phyloP scores from a whole-genome alignment of 768 basidiomycete genomes.

The Suillus clintonianus region DNA sequence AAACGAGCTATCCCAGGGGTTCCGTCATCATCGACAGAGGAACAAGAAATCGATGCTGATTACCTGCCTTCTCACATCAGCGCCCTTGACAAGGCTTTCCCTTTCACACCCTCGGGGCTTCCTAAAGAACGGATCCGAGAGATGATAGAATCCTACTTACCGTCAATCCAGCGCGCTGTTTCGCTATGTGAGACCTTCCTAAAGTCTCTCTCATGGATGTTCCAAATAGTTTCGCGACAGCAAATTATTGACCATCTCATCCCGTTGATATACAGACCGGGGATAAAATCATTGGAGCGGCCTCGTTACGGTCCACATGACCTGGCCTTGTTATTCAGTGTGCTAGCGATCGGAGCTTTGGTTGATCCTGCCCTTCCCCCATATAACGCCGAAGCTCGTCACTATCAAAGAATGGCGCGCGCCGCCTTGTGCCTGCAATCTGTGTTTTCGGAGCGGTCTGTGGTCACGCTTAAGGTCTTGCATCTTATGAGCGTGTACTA shows the following conservation, averaged over 20 bases:
- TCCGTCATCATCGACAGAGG: conserved; percentile 13
- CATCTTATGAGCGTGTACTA: conserved; percentile 58
- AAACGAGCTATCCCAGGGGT: conserved; percentile 11
- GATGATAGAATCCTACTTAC: conserved; percentile 48
- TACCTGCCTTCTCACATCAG: conserved; percentile 48
- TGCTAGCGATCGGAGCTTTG: conserved; percentile 49
- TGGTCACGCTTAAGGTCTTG: conserved; percentile 49
- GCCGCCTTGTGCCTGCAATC: conserved; percentile 49
- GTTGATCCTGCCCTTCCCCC: conserved; percentile 48
- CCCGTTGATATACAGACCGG: conserved; percentile 41
- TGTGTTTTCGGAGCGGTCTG: conserved; percentile 43
- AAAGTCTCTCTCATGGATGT: conserved; percentile 53
- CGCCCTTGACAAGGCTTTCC: conserved; percentile 45
- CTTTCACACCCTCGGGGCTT: conserved; percentile 43
- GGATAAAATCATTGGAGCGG: neutral
- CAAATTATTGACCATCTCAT: conserved; percentile 47
- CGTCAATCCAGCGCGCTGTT: conserved; percentile 43
- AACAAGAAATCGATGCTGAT: conserved; percentile 42
- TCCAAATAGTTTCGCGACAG: conserved; percentile 48
- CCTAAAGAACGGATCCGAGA: conserved; percentile 34
- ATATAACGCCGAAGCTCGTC: conserved; percentile 53
- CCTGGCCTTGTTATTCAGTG: conserved; percentile 47
- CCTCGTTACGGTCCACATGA: conserved; percentile 48
- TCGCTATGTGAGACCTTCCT: conserved; percentile 48
- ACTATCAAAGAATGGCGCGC: conserved; percentile 50